These are phyloP conservation scores for Ophiostoma montium DNA, from an alignment of 2,329 filamentous ascomycete species.

Conservation along the genomic window DNA sequence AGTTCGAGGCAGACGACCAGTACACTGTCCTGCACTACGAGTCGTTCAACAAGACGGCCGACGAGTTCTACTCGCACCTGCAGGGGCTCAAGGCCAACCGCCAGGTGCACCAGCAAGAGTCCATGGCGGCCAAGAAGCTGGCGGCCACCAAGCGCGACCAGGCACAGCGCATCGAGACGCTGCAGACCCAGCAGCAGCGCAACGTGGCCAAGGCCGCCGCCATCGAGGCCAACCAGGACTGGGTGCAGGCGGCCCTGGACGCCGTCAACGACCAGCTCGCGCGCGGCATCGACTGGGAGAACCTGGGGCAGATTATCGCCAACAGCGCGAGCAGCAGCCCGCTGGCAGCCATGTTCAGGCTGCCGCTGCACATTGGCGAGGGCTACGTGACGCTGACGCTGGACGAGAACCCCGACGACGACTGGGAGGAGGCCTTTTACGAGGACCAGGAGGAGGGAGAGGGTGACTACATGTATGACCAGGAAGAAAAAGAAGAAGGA, in stretches of 20 bases:
- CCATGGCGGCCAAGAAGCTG: slow-evolving; percentile 67
- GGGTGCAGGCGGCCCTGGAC: slow-evolving; percentile 84
- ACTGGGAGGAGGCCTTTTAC: slow-evolving; percentile 28
- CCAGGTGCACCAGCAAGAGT: slow-evolving; percentile 66
- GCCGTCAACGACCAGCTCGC: slow-evolving; percentile 83
- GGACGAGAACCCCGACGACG: slow-evolving; percentile 49
- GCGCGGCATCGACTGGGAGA: slow-evolving; percentile 95
- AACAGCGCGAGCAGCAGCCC: slow-evolving; percentile 73
- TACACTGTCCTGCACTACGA: slow-evolving; percentile 62
- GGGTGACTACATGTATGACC: slow-evolving; percentile 35
- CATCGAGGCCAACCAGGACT: slow-evolving; percentile 79
- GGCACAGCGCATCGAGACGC: slow-evolving; percentile 65
- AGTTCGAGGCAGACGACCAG: slow-evolving; percentile 54
- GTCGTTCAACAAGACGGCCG: slow-evolving; percentile 83
- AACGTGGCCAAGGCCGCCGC: slow-evolving; percentile 82
- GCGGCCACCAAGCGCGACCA: slow-evolving; percentile 78
- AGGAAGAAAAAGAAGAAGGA: slow-evolving; percentile 31
- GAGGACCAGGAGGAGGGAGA: slow-evolving; percentile 31
- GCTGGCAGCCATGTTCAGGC: slow-evolving; percentile 72
- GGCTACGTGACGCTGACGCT: slow-evolving; percentile 74
- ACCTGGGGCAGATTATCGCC: slow-evolving; percentile 78
- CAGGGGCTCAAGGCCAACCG: slow-evolving; percentile 89
- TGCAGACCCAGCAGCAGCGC: slow-evolving; percentile 67
- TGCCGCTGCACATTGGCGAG: slow-evolving; percentile 80
- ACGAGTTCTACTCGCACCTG: slow-evolving; percentile 93